Percentiles rank a stretch among this genome's conserved stretches.
Conservation (phyloP, 2,329 filamentous ascomycete genomes). For the Penicillium olsonii region DNA sequence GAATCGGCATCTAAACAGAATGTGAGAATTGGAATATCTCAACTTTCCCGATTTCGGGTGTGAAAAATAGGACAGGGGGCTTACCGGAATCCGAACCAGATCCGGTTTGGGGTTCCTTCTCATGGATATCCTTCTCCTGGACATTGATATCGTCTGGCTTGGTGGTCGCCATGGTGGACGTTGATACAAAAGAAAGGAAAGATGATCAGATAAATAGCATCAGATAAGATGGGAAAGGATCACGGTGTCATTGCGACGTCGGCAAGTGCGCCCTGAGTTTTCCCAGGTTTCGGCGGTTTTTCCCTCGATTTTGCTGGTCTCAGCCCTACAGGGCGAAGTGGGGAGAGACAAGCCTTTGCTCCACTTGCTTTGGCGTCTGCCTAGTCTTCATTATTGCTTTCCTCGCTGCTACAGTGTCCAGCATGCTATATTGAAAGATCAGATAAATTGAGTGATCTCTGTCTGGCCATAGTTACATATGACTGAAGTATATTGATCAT, state of each 20-base stretch:
- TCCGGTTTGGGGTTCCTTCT: neutral
- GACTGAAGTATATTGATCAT: too few species aligned
- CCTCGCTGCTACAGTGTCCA: too few species aligned
- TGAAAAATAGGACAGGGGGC: too few species aligned
- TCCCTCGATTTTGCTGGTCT: neutral
- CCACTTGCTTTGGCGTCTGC: conserved; percentile 3
- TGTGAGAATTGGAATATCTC: too few species aligned
- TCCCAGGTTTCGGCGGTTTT: neutral
- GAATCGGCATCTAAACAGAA: conserved; percentile 9
- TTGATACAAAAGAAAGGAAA: neutral
- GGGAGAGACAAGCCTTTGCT: conserved; percentile 1
- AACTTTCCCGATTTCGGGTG: too few species aligned
- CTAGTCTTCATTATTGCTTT: neutral
- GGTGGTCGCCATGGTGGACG: conserved; percentile 3
- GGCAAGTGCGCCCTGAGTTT: neutral
- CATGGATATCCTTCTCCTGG: neutral
- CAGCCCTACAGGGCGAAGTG: conserved; percentile 14
- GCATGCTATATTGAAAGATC: too few species aligned
- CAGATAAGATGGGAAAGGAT: conserved; percentile 23
- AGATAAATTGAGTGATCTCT: too few species aligned
- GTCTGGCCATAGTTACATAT: too few species aligned
- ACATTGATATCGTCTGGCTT: conserved; percentile 1
- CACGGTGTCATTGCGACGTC: neutral
- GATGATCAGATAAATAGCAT: conserved; percentile 25
- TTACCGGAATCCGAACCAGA: conserved; percentile 3